Evolutionary conservation across 129 eudicot species (phyloP).

Genomic region (Sambucus nigra): DNA sequence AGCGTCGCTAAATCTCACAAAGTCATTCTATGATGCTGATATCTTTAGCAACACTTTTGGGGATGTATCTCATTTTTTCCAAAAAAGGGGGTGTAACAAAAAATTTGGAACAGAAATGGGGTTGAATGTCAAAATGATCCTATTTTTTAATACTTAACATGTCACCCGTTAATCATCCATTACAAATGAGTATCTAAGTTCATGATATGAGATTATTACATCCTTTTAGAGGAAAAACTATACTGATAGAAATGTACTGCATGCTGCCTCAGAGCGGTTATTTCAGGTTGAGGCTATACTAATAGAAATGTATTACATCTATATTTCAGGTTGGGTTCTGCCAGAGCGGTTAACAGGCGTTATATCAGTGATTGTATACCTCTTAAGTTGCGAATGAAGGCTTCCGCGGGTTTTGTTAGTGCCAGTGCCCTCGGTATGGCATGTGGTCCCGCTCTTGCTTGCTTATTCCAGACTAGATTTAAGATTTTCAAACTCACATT

Average conservation of each 20-base stretch:
- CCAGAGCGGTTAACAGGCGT: conserved; percentile 60
- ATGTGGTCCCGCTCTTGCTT: conserved; percentile 63
- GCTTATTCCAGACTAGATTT: conserved; percentile 41
- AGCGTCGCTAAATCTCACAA: no score
- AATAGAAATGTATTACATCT: background rate
- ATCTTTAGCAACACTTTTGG: no score
- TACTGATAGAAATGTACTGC: background rate
- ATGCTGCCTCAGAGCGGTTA: background rate
- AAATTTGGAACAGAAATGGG: no score
- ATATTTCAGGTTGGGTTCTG: conserved; percentile 44
- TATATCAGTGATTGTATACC: conserved; percentile 65
- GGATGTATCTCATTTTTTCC: no score
- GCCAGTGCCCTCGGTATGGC: conserved; percentile 72
- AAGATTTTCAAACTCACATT: conserved; percentile 35
- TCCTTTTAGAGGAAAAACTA: background rate
- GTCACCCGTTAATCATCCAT: no score
- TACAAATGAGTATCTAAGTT: no score
- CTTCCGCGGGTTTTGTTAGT: conserved; percentile 53
- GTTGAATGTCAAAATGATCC: no score
- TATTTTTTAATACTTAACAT: no score
- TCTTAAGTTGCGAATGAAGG: conserved; percentile 40
- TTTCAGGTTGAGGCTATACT: background rate
- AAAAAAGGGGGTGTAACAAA: no score
- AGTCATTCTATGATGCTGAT: no score
- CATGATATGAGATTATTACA: background rate